These are phyloP conservation scores for Tetragonia tetragonoides DNA, from an alignment of 148 eudicot species.

Conservation along the genomic window DNA sequence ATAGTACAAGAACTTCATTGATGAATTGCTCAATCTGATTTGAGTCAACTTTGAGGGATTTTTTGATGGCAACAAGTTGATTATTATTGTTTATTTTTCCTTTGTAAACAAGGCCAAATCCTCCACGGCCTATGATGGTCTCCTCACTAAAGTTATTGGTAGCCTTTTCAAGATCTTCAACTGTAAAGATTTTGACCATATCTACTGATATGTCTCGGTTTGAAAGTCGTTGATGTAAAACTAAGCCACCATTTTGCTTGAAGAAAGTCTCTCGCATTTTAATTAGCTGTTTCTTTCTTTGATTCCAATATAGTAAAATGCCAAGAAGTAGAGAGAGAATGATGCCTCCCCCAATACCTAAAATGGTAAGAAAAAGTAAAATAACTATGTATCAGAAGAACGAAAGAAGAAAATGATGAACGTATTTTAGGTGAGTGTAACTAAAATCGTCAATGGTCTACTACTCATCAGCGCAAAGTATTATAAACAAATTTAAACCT, in stretches of 20 bases:
- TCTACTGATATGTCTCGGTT: not conserved
- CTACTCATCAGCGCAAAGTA: too few species aligned
- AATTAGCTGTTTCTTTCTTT: not conserved
- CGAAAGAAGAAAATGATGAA: too few species aligned
- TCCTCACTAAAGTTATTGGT: not conserved
- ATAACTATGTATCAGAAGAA: too few species aligned
- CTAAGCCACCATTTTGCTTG: not conserved
- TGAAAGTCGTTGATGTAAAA: not conserved
- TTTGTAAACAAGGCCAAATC: not conserved
- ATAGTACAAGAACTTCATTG: not conserved
- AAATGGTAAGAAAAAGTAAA: too few species aligned
- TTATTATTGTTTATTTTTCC: not conserved
- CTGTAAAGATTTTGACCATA: not conserved
- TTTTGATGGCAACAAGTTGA: not conserved
- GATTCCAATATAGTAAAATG: not conserved
- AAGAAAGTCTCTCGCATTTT: not conserved
- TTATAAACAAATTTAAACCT: too few species aligned
- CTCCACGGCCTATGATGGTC: not conserved
- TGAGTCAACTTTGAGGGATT: not conserved
- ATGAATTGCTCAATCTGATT: not conserved
- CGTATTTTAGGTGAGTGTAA: too few species aligned
- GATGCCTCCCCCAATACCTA: not conserved
- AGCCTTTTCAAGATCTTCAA: not conserved
- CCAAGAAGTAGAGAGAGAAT: not conserved
- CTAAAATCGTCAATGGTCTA: too few species aligned